These are phyloP conservation scores for Hymenoscyphus linearis DNA, from an alignment of 2,329 filamentous ascomycete species.

Conservation along the genomic window DNA sequence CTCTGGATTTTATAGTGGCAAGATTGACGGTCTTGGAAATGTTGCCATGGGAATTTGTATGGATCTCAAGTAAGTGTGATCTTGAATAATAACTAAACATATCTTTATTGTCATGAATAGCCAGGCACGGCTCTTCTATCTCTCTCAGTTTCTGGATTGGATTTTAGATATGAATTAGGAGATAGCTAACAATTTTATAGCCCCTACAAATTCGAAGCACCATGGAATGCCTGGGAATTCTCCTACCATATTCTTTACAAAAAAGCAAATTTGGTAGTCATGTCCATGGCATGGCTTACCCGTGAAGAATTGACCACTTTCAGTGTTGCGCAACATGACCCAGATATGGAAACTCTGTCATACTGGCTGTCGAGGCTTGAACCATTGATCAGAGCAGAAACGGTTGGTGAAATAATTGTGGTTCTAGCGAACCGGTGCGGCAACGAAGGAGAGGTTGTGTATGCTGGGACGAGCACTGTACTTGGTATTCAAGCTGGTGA, in stretches of 20 bases:
- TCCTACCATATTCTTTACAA: conserved; percentile 48
- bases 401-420: conserved; percentile 56
- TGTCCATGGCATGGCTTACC: conserved; percentile 77
- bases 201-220: conserved; percentile 46
- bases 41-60: conserved; percentile 58
- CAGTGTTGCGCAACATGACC: conserved; percentile 47
- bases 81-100: too few species aligned
- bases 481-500: conserved; percentile 60
- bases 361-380: conserved; percentile 73
- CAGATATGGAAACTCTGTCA: conserved; percentile 66
- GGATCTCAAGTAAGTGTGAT: conserved; percentile 57
- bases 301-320: conserved; percentile 43
- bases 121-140: not conserved
- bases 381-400: conserved; percentile 52
- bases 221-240: conserved; percentile 46
- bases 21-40: conserved; percentile 44
- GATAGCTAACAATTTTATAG: conserved; percentile 32
- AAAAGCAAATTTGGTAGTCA: conserved; percentile 56
- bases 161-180: not conserved
- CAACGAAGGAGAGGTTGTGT: conserved; percentile 58
- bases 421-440: conserved; percentile 69
- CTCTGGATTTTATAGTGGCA: conserved; percentile 41
- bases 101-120: not conserved
- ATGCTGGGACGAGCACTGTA: conserved; percentile 70
- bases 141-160: not conserved